Evolutionary conservation across 306 rosid genomes (phyloP).

Genomic region (Dicorynia guianensis): DNA sequence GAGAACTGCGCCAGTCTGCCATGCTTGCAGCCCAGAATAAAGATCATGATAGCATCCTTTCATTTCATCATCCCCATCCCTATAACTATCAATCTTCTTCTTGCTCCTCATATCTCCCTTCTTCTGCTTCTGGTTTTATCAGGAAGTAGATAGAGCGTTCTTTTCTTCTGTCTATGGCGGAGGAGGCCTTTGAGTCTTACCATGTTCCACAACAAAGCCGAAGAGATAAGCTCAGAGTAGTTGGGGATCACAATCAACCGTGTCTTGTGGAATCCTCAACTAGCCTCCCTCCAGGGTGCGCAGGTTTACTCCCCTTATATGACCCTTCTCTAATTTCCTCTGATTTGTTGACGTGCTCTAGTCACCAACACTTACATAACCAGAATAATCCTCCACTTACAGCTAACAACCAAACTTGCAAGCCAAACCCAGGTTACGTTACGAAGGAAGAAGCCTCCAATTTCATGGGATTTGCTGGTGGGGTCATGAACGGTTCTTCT

Average conservation of each 20-base stretch:
- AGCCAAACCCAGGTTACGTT: constrained; percentile 1
- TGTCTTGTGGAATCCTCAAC: constrained; percentile 39
- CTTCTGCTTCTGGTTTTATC: neutral
- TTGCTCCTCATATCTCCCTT: neutral
- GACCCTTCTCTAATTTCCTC: constrained; percentile 64
- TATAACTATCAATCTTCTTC: constrained; percentile 48
- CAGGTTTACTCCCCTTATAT: constrained; percentile 51
- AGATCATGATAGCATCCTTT: constrained; percentile 49
- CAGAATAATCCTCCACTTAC: constrained; percentile 1
- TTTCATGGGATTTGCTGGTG: constrained; percentile 52
- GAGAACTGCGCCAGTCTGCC: constrained; percentile 38
- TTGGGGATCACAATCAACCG: constrained; percentile 34
- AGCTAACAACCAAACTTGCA: neutral
- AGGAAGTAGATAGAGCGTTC: neutral
- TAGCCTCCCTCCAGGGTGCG: constrained; percentile 28
- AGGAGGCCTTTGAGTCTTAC: constrained; percentile 71
- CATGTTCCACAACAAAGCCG: constrained; percentile 89
- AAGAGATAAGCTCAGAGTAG: constrained; percentile 75
- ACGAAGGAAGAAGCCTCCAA: constrained; percentile 43
- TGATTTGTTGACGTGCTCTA: constrained; percentile 46
- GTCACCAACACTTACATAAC: neutral
- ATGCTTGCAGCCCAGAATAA: constrained; percentile 33
- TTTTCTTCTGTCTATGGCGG: constrained; percentile 57
- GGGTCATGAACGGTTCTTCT: constrained; percentile 34
- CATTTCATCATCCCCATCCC: constrained; percentile 47